Percentiles rank a stretch among this genome's conserved stretches.
Evolutionary conservation across 2,329 filamentous ascomycete species (phyloP).

Genomic region (Davidsoniella eucalypti): DNA sequence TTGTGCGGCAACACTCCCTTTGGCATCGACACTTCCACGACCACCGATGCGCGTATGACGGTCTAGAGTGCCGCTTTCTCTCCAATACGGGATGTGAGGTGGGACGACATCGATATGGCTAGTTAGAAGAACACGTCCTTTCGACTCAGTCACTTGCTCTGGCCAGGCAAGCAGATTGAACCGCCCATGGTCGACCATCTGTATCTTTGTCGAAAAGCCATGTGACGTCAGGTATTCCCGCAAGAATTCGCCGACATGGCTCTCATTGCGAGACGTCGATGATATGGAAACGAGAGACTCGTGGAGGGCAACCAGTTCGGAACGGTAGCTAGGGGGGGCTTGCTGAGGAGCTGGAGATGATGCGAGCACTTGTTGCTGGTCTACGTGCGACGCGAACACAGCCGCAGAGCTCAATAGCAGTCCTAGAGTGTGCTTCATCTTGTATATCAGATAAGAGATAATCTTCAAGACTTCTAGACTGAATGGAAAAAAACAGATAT

Average conservation of each 20-base stretch:
- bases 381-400: too few species aligned
- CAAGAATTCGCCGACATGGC: conserved; percentile 47
- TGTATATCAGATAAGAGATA: too few species aligned
- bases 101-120: conserved; percentile 74
- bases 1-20: conserved; percentile 55
- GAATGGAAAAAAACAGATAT: too few species aligned
- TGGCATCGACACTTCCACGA: conserved; percentile 58
- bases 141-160: conserved; percentile 26
- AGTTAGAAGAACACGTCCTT: conserved; percentile 47
- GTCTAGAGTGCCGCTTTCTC: conserved; percentile 29
- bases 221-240: conserved; percentile 41
- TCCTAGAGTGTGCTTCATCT: too few species aligned
- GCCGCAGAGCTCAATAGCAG: too few species aligned
- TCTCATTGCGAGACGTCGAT: conserved; percentile 12
- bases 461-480: too few species aligned
- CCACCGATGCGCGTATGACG: conserved; percentile 42
- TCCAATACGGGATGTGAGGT: conserved; percentile 53
- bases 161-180: conserved; percentile 66
- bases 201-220: conserved; percentile 28
- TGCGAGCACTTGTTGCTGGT: not conserved
- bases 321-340: conserved; percentile 7
- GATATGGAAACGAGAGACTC: conserved; percentile 11
- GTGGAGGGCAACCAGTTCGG: conserved; percentile 7
- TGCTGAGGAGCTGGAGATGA: not conserved
- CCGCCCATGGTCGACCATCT: conserved; percentile 29